These are phyloP conservation scores for Abrus precatorius DNA, from an alignment of 306 rosid genomes.

Conservation along the genomic window DNA sequence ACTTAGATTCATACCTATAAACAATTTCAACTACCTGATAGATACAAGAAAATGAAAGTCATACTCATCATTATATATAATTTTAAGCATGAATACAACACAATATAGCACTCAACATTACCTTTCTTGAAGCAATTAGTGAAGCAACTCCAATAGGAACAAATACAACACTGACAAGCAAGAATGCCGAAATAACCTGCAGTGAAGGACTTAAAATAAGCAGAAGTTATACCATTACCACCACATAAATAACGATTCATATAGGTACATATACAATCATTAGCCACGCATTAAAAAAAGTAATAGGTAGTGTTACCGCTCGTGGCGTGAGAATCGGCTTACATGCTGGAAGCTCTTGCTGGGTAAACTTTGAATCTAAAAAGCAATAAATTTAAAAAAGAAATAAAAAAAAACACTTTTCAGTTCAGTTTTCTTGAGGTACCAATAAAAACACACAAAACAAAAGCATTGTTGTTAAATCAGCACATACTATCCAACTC, in stretches of 20 bases:
- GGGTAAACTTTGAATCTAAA: constrained; percentile 91
- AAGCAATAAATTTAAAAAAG: constrained; percentile 26
- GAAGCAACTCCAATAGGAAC: constrained; percentile 89
- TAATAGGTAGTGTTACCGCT: constrained; percentile 65
- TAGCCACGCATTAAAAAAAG: constrained; percentile 12
- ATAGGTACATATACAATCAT: neutral
- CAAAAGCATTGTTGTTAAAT: neutral
- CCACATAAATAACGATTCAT: neutral
- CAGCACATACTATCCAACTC: constrained; percentile 7
- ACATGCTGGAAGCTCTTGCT: constrained; percentile 97
- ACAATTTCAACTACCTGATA: constrained; percentile 82
- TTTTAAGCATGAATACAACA: constrained; percentile 25
- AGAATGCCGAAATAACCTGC: constrained; percentile 92
- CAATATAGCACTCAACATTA: constrained; percentile 47
- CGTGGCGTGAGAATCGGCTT: constrained; percentile 93
- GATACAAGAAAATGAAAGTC: constrained; percentile 45
- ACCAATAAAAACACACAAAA: neutral
- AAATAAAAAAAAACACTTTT: constrained; percentile 7
- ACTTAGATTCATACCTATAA: constrained; percentile 68
- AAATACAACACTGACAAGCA: constrained; percentile 80
- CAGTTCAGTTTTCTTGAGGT: neutral
- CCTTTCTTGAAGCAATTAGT: constrained; percentile 82
- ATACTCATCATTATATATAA: constrained; percentile 49
- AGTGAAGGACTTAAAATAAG: constrained; percentile 25
- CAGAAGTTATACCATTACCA: neutral